Conservation (phyloP, 306 rosid species). For the Boehmeria nivea region DNA sequence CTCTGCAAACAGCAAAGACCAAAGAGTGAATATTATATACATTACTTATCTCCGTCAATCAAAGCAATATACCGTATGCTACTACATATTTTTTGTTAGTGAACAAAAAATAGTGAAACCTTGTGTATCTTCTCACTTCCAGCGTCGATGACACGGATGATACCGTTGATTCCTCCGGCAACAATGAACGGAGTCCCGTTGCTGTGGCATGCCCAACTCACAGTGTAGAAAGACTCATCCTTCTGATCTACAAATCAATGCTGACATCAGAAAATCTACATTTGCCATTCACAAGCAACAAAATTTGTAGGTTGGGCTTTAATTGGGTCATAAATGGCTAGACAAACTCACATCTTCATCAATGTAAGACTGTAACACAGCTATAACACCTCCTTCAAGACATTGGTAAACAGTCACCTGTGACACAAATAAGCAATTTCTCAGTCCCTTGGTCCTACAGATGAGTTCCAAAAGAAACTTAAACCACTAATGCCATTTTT, state of each 20-base stretch:
- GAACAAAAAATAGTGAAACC: slow-evolving; percentile 36
- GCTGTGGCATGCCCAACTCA: slow-evolving; percentile 71
- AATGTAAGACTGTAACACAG: slow-evolving; percentile 82
- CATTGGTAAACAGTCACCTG: slow-evolving; percentile 80
- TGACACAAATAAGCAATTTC: slow-evolving; percentile 14
- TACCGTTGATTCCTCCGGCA: slow-evolving; percentile 89
- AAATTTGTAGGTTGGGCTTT: background rate
- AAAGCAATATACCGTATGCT: background rate
- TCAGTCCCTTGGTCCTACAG: no score
- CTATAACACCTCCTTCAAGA: slow-evolving; percentile 78
- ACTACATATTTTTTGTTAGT: no score
- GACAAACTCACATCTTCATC: slow-evolving; percentile 81
- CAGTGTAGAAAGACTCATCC: slow-evolving; percentile 94
- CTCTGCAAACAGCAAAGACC: slow-evolving; percentile 41
- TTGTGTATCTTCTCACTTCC: slow-evolving; percentile 80
- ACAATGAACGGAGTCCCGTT: slow-evolving; percentile 69
- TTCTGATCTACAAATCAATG: slow-evolving; percentile 70
- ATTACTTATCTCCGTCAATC: background rate
- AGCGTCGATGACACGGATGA: slow-evolving; percentile 73
- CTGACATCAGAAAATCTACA: slow-evolving; percentile 13
- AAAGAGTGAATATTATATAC: background rate
- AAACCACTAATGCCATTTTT: no score
- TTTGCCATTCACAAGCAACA: background rate
- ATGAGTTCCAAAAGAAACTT: no score
- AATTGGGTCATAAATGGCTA: background rate